A percentile compares a stretch with the other conserved stretches of the same genome.
Evolutionary conservation across 306 rosid genomes (phyloP).

Genomic region (Chamaecrista fasciculata): DNA sequence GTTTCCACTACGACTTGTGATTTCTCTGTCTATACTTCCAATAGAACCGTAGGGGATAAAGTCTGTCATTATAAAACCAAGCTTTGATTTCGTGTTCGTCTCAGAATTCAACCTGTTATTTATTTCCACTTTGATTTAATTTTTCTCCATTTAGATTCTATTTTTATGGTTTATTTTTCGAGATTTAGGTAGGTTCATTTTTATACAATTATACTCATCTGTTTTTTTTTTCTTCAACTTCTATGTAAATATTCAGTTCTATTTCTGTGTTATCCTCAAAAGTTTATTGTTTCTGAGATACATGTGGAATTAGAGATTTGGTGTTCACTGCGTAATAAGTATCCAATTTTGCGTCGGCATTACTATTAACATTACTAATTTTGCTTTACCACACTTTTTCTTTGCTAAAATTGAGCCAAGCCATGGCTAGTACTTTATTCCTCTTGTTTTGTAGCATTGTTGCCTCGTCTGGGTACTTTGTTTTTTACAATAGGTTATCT

Average conservation of each 20-base stretch:
- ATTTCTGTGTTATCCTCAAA: neutral
- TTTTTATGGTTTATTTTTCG: neutral
- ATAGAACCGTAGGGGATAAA: constrained; percentile 15
- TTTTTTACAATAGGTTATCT: too few relatives aligned
- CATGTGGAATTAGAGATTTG: neutral
- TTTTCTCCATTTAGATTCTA: too few relatives aligned
- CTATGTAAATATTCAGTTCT: neutral
- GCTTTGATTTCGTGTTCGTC: constrained; percentile 24
- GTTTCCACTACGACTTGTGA: constrained; percentile 52
- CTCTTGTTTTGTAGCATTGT: neutral
- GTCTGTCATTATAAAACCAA: constrained; percentile 41
- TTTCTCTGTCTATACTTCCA: constrained; percentile 30
- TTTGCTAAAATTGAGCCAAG: neutral
- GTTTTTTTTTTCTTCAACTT: neutral
- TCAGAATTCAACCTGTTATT: too few relatives aligned
- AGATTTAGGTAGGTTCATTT: neutral
- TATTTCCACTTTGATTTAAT: neutral
- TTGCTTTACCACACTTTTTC: neutral
- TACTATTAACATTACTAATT: neutral
- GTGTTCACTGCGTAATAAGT: neutral
- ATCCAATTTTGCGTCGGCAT: too few relatives aligned
- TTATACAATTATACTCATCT: neutral
- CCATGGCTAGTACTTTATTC: neutral
- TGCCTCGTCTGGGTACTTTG: neutral
- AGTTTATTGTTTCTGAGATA: neutral